phyloP scores from a whole-genome alignment of 306 rosid genomes.

The Malus sylvestris region DNA sequence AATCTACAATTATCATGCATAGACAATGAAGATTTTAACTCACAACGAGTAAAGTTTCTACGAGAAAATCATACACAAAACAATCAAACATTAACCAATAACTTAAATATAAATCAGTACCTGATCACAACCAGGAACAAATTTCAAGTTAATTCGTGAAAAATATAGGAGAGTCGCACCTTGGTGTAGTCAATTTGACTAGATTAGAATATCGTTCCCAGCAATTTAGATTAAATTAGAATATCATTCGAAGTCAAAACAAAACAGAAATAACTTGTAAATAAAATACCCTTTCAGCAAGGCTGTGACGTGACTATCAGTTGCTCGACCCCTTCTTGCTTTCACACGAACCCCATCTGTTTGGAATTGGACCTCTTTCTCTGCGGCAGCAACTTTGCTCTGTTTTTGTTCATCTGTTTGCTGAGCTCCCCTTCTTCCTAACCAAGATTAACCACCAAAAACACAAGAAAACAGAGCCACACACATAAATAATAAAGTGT shows the following conservation, averaged over 20 bases:
- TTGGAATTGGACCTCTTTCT: background rate
- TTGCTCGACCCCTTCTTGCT: slow-evolving; percentile 22
- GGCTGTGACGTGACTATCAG: background rate
- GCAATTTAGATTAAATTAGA: too few species aligned
- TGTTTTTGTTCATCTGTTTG: background rate
- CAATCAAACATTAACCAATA: background rate
- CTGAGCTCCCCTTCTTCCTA: background rate
- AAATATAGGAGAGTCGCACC: background rate
- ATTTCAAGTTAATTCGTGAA: background rate
- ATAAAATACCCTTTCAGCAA: slow-evolving; percentile 15
- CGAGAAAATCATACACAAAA: background rate
- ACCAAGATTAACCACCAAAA: background rate
- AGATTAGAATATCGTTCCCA: too few species aligned
- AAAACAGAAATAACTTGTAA: background rate
- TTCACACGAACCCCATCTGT: slow-evolving; percentile 1
- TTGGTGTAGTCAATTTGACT: too few species aligned
- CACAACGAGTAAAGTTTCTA: background rate
- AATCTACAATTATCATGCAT: background rate
- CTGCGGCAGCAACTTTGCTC: background rate
- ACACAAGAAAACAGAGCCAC: background rate
- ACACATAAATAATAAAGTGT: background rate
- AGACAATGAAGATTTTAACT: background rate
- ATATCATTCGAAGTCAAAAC: too few species aligned
- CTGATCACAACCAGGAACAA: slow-evolving; percentile 23
- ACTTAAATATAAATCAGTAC: background rate